A percentile compares a stretch with the other conserved stretches of the same genome.
Conservation (phyloP, 1,284 basidiomycete genomes). For the Rhizoctonia solani region DNA sequence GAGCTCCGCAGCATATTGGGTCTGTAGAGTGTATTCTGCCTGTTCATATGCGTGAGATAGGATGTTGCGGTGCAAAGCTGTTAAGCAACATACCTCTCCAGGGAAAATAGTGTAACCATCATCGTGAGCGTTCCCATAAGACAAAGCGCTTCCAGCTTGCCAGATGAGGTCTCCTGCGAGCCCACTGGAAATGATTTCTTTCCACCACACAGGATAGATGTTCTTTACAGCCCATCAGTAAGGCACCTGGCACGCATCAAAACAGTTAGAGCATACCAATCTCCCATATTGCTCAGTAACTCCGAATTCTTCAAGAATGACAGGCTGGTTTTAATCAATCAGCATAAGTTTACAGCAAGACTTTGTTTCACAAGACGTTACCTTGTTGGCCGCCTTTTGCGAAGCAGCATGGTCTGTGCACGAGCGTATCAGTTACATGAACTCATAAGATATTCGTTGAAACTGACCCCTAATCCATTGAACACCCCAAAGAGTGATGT, state of each 20-base stretch:
- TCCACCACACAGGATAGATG: neutral
- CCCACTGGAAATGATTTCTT: neutral
- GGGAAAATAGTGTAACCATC: conserved; percentile 10
- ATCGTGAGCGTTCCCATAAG: neutral
- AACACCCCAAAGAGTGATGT: conserved; percentile 48
- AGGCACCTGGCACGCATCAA: neutral
- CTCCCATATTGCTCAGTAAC: conserved; percentile 43
- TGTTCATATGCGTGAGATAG: neutral
- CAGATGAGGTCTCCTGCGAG: conserved; percentile 1
- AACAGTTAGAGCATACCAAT: neutral
- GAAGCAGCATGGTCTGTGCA: conserved; percentile 60
- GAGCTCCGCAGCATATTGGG: conserved; percentile 42
- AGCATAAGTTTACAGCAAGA: neutral
- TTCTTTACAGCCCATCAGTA: neutral
- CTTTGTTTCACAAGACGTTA: neutral
- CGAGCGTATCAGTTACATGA: neutral
- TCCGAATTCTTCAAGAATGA: conserved; percentile 60
- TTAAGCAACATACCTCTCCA: neutral
- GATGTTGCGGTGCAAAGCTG: neutral
- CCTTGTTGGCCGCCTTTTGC: conserved; percentile 55
- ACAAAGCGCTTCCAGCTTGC: conserved; percentile 4
- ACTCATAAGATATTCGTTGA: neutral
- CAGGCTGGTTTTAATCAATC: conserved; percentile 52
- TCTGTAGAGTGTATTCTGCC: conserved; percentile 43
- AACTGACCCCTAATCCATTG: conserved; percentile 47